Conservation (phyloP, 257 asterid species). For the Leonotis leonurus region DNA sequence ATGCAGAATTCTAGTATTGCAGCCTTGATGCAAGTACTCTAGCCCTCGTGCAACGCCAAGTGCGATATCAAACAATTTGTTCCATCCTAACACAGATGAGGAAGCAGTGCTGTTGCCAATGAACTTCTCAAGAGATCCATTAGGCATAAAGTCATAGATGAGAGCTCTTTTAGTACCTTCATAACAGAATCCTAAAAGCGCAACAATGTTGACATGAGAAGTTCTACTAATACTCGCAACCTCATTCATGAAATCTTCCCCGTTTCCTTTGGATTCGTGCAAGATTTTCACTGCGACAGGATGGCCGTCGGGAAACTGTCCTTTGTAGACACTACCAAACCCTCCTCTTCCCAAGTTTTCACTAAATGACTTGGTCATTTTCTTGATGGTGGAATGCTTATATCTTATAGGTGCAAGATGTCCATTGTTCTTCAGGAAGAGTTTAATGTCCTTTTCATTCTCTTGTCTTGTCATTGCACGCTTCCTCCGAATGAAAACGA, state of each 20-base stretch:
- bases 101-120: neutral
- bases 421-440: neutral
- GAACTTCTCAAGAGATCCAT: neutral
- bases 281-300: slow-evolving; percentile 31
- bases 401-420: slow-evolving; percentile 15
- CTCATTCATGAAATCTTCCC: slow-evolving; percentile 41
- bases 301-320: slow-evolving; percentile 15
- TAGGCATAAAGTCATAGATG: slow-evolving; percentile 14
- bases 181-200: slow-evolving; percentile 34
- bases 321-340: slow-evolving; percentile 25
- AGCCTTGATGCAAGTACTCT: slow-evolving; percentile 13
- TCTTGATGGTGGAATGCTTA: slow-evolving; percentile 16
- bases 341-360: slow-evolving; percentile 36
- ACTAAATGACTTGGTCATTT: slow-evolving; percentile 20
- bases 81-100: neutral
- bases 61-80: neutral
- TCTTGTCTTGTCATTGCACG: neutral
- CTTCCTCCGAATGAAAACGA: neutral
- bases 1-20: slow-evolving; percentile 3
- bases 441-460: neutral
- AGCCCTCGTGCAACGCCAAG: slow-evolving; percentile 10
- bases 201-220: slow-evolving; percentile 34
- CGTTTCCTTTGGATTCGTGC: slow-evolving; percentile 9
- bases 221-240: slow-evolving; percentile 36
- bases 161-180: slow-evolving; percentile 30